These are phyloP conservation scores for Planoprotostelium fungivorum DNA, from an alignment of 78 protist species.

Conservation along the genomic window DNA sequence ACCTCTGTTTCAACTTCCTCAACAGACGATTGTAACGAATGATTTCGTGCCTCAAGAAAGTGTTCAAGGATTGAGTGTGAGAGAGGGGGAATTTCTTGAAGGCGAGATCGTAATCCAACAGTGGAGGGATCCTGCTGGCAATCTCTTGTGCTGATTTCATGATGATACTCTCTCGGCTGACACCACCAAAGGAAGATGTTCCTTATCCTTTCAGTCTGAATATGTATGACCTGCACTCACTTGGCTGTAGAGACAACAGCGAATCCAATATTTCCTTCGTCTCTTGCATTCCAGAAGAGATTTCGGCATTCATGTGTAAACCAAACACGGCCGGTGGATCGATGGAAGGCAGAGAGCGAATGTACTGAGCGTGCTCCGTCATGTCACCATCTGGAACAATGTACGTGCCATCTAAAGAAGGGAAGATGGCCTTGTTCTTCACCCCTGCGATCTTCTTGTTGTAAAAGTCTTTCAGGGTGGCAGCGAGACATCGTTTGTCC, in stretches of 20 bases:
- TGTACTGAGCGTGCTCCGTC: neutral
- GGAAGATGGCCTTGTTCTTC: neutral
- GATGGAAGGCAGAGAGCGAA: constrained; percentile 7
- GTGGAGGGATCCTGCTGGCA: constrained; percentile 36
- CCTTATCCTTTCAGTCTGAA: neutral
- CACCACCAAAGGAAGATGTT: neutral
- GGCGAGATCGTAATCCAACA: constrained; percentile 32
- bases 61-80: constrained; percentile 60
- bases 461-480: constrained; percentile 15
- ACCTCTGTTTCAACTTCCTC: neutral
- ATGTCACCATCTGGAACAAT: constrained; percentile 16
- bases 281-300: constrained; percentile 49
- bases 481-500: constrained; percentile 57
- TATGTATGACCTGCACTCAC: neutral
- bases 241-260: constrained; percentile 12
- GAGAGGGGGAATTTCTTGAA: constrained; percentile 27
- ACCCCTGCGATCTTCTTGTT: constrained; percentile 1
- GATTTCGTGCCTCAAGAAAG: constrained; percentile 68
- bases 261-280: constrained; percentile 14
- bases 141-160: constrained; percentile 28
- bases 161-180: neutral
- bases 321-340: constrained; percentile 76
- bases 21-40: constrained; percentile 52
- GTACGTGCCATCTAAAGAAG: constrained; percentile 13
- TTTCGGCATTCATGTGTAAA: constrained; percentile 73